Evolutionary conservation across 1,284 basidiomycete species (phyloP).

Genomic region (Sporisorium graminicola): DNA sequence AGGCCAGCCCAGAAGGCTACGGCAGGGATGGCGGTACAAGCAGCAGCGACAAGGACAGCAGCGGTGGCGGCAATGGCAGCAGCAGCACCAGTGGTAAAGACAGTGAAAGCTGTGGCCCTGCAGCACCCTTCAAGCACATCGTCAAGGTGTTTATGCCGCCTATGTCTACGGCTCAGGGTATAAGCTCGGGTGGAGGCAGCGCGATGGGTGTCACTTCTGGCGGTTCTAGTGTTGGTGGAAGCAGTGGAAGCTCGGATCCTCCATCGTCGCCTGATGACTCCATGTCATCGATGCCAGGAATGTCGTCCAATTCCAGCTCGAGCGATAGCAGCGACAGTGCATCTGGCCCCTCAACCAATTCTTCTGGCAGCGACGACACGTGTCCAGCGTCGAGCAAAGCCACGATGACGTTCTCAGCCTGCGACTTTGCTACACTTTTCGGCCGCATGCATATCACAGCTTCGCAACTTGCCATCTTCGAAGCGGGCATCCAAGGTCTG

Average conservation of each 20-base stretch:
- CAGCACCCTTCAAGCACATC: slow-evolving; percentile 20
- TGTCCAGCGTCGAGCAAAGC: slow-evolving; percentile 21
- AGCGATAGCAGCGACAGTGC: background rate
- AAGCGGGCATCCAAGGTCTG: slow-evolving; percentile 17
- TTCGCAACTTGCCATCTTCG: slow-evolving; percentile 30
- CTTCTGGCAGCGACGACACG: background rate
- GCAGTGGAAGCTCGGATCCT: background rate
- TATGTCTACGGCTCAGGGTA: background rate
- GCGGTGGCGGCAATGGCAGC: background rate
- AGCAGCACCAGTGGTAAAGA: background rate
- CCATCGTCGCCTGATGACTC: background rate
- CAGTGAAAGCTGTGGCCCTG: slow-evolving; percentile 10
- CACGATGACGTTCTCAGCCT: slow-evolving; percentile 18
- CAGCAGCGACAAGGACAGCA: background rate
- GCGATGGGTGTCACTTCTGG: slow-evolving; percentile 10
- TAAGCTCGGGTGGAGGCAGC: slow-evolving; percentile 15
- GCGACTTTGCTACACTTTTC: slow-evolving; percentile 30
- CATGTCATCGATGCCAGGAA: background rate
- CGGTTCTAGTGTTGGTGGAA: background rate
- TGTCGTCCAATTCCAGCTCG: background rate
- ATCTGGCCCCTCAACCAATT: background rate
- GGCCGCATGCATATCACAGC: slow-evolving; percentile 23
- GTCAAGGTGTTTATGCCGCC: slow-evolving; percentile 26
- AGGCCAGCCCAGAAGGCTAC: background rate
- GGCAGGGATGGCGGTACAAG: background rate